phyloP scores from a whole-genome alignment of 495 filamentous ascomycete genomes.

The Tuber melanosporum region DNA sequence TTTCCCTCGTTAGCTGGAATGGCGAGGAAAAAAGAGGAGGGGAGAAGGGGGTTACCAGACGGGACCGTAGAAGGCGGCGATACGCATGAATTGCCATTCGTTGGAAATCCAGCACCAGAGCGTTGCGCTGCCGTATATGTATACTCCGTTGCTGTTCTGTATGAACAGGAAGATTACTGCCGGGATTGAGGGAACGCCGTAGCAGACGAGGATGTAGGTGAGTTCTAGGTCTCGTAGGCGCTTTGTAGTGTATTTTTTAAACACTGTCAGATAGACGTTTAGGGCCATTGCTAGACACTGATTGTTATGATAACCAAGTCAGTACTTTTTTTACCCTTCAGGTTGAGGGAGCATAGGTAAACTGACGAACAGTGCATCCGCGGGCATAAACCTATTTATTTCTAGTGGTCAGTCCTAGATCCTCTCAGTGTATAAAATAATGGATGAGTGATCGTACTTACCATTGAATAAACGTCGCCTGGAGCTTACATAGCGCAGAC shows the following conservation, averaged over 20 bases:
- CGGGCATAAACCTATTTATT: slow-evolving; percentile 52
- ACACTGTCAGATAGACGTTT: slow-evolving; percentile 84
- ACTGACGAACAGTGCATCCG: slow-evolving; percentile 52
- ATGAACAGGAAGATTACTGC: slow-evolving; percentile 64
- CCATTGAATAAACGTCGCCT: slow-evolving; percentile 69
- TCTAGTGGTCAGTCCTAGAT: slow-evolving; percentile 43
- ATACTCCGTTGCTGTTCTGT: slow-evolving; percentile 45
- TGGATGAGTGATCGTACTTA: slow-evolving; percentile 39
- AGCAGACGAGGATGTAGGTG: slow-evolving; percentile 65
- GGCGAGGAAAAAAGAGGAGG: background rate
- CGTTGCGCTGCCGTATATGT: slow-evolving; percentile 69
- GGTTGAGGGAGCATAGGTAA: background rate
- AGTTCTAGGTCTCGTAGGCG: slow-evolving; percentile 64
- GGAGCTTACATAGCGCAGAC: slow-evolving; percentile 62
- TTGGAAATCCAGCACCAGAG: slow-evolving; percentile 79
- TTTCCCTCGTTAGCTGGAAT: background rate
- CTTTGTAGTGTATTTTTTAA: slow-evolving; percentile 62
- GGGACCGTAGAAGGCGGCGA: slow-evolving; percentile 74
- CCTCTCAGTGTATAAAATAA: slow-evolving; percentile 31
- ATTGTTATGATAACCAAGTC: background rate
- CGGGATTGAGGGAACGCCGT: slow-evolving; percentile 68
- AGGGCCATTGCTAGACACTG: slow-evolving; percentile 71
- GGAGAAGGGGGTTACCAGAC: slow-evolving; percentile 56
- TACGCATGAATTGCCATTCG: slow-evolving; percentile 65
- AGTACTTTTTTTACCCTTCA: background rate